Evolutionary conservation across 768 basidiomycete species (phyloP), one percentile per base, ranked within the genome.

Genomic region (Suillus variegatus): DNA sequence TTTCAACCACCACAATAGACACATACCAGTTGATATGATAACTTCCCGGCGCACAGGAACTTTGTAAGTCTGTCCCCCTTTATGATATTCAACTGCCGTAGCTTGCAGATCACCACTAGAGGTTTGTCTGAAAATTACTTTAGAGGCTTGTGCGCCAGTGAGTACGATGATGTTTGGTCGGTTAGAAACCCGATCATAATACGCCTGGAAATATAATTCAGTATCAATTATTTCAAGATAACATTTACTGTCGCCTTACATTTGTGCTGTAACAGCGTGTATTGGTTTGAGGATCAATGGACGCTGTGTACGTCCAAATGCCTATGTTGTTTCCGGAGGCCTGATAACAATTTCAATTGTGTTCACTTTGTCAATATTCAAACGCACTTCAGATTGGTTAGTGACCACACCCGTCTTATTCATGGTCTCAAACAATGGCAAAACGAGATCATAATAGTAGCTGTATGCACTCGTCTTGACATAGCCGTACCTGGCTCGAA

Each of bases 81-180:
- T 57, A 18, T 63, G 51, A 54, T 69, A 77, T 49, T 71, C 72
- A 22, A 74, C 68, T 3, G 69, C 75, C 16, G 68, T 54, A 1
- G 75, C 71, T 38, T 67, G 63, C 16, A 41, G 20, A 32, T 58
- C 35, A 3, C 64, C 61, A 9, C 54, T 51, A 18, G 60, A 38
- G 35, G 28, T 38, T 20, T 63, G 36, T 22, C 61, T 61, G 65
- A 71, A 70, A 4, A 71, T 44, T 22, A 75, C 67, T 52, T 69
- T 70, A 16, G 79, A 70, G 43, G 65, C 70, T 35, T 69, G 66
- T 40, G 72, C 73, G 3, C 70, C 69, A 7, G 73, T 72, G 22
- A 77, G 65, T 8, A 73, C 67, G 3, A 65, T 56, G 32, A 74
- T 68, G 56, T 76, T 76, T 8, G 63, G 65, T n/a, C 51, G 70